phyloP scores from a whole-genome alignment of 495 filamentous ascomycete species.

The Staphylotrichum longicolle region DNA sequence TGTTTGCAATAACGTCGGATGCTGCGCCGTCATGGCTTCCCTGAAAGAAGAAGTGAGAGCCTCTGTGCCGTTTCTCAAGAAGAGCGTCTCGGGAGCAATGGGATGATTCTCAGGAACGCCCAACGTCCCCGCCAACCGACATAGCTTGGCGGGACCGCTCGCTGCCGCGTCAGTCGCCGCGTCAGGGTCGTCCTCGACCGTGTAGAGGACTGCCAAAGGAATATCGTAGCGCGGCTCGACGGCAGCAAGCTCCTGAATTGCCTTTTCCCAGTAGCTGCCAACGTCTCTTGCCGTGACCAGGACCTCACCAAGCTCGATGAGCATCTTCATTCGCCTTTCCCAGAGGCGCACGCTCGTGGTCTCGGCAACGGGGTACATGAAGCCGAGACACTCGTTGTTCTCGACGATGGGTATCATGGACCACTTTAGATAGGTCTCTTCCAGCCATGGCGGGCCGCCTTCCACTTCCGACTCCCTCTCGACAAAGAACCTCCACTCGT shows the following conservation, averaged over 20 bases:
- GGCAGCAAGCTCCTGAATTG: constrained; percentile 30
- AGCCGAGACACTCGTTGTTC: constrained; percentile 47
- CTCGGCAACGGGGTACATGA: constrained; percentile 37
- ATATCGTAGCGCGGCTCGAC: constrained; percentile 48
- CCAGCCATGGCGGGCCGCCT: constrained; percentile 45
- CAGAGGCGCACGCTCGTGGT: constrained; percentile 38
- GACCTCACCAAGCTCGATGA: constrained; percentile 36
- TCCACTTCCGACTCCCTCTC: constrained; percentile 39
- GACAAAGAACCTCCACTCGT: constrained; percentile 43
- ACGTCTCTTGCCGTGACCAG: constrained; percentile 35
- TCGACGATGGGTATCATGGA: constrained; percentile 58
- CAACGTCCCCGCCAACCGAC: constrained; percentile 54
- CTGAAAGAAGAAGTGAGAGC: constrained; percentile 54
- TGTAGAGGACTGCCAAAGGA: constrained; percentile 60
- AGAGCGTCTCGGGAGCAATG: constrained; percentile 49
- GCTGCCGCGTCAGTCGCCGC: constrained; percentile 38
- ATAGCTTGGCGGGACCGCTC: constrained; percentile 42
- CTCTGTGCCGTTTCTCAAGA: constrained; percentile 49
- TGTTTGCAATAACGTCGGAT: constrained; percentile 53
- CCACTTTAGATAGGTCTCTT: constrained; percentile 65
- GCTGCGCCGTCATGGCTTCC: constrained; percentile 54
- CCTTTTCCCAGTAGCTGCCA: constrained; percentile 38
- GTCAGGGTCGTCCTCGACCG: constrained; percentile 48
- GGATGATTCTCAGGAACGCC: constrained; percentile 58
- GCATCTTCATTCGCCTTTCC: constrained; percentile 43